Evolutionary conservation across 2,329 filamentous ascomycete species (phyloP), one percentile per base, ranked within the genome.

Genomic region (Pestalotiopsis sp.): DNA sequence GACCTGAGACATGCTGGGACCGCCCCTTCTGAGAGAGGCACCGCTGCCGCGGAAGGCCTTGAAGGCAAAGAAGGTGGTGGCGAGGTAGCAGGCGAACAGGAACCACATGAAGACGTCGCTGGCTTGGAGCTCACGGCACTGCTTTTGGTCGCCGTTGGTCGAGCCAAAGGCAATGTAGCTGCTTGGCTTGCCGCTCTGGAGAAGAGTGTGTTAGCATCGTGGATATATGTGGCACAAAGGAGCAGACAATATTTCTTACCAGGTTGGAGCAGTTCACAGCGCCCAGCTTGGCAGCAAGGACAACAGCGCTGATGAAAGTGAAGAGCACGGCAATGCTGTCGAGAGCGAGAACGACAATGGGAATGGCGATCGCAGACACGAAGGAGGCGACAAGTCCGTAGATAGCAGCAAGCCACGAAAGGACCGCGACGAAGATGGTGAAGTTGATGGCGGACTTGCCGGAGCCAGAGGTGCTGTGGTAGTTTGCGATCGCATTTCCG

Each of bases 61-160:
- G 74, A 89, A 78, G 67, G 86, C 81, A 71, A 92, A 85, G 76
- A 88, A 82, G 59, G 90, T 78, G 56, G 86, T 85, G 3, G 83
- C 89, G 36, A 83, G 81, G 75, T 91, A 92, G 31, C 86, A 84
- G 52, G 83, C 85, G 78, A 91, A 93, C 63, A 93, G 86, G 82
- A 95, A 94, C 91, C 91, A 95, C 81, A 93, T 86, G 82, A 95
- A 95, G 49, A 89, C 91, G 41, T 88, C 89, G 71, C 88, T 87
- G 49, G 92, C 92, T 82, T 95, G 92, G 17, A 93, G 87, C 81
- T 93, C 89, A 71, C 88, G 90, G 82, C 93, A 95, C 72, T 91
- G 87, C 83, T 91, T 89, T 77, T 84, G 79, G 69, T 86, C 83
- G 27, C 31, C 31, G 79, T 91, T 78, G 70, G 72, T 70, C 60